These are phyloP conservation scores for Vigna unguiculata DNA, from an alignment of 306 rosid species.

Conservation along the genomic window DNA sequence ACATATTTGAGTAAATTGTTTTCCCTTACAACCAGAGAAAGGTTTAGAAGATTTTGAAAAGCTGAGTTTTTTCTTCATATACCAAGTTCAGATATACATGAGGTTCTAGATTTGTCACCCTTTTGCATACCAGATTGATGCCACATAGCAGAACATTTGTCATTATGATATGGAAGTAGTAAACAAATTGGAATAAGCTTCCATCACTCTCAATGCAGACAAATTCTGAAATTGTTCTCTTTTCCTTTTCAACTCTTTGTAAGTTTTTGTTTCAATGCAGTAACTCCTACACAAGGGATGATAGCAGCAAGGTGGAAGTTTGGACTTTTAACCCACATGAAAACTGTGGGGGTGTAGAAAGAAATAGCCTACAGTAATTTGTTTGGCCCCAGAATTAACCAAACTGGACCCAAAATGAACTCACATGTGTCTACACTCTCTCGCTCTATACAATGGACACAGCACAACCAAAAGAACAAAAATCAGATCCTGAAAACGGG, in stretches of 20 bases:
- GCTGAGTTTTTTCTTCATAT: conserved; percentile 11
- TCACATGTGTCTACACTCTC: too few relatives aligned
- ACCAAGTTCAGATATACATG: not conserved
- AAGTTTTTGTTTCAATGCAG: not conserved
- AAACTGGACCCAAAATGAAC: too few relatives aligned
- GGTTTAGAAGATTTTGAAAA: conserved; percentile 2
- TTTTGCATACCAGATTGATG: conserved; percentile 29
- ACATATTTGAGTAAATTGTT: too few relatives aligned
- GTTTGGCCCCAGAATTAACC: too few relatives aligned
- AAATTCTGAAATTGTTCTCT: not conserved
- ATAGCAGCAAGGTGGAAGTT: too few relatives aligned
- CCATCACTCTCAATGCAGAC: conserved; percentile 27
- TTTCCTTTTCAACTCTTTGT: not conserved
- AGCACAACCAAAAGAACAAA: too few relatives aligned
- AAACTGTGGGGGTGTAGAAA: too few relatives aligned
- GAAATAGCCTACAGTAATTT: too few relatives aligned
- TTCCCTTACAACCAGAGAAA: not conserved
- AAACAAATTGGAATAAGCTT: conserved; percentile 19
- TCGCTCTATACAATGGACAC: too few relatives aligned
- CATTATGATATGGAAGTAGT: conserved; percentile 42
- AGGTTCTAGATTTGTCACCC: conserved; percentile 37
- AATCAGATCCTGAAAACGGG: too few relatives aligned
- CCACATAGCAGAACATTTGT: conserved; percentile 56
- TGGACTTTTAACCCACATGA: too few relatives aligned
- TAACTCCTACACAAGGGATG: too few relatives aligned